These are phyloP conservation scores for Trichosanthes truncata DNA, from an alignment of 306 rosid species.

Conservation along the genomic window DNA sequence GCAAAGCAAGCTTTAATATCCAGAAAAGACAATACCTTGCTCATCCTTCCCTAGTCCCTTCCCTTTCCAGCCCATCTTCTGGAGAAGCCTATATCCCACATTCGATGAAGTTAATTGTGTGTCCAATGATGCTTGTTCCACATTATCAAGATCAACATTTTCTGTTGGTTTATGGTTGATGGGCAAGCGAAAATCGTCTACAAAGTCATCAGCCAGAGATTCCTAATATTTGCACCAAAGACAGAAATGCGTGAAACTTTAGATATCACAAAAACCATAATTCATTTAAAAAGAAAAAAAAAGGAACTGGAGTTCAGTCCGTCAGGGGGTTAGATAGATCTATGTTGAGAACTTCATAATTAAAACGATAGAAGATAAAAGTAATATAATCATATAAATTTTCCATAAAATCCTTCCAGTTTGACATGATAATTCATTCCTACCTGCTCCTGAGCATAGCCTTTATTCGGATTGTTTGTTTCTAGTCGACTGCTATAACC, in stretches of 20 bases:
- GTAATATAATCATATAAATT: neutral
- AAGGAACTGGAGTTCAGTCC: neutral
- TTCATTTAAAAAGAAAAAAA: neutral
- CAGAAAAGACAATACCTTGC: constrained; percentile 53
- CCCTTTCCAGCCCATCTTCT: constrained; percentile 99
- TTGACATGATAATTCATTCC: neutral
- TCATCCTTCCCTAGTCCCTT: constrained; percentile 96
- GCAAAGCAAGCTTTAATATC: neutral
- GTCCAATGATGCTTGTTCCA: constrained; percentile 92
- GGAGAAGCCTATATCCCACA: constrained; percentile 91
- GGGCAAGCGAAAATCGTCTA: constrained; percentile 79
- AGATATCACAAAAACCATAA: neutral
- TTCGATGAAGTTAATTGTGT: constrained; percentile 73
- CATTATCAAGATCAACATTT: constrained; percentile 85
- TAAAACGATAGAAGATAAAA: neutral
- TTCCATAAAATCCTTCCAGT: neutral
- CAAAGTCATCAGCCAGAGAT: constrained; percentile 40
- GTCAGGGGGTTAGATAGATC: neutral
- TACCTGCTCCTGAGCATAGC: constrained; percentile 48
- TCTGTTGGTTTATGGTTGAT: constrained; percentile 86
- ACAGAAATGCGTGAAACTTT: neutral
- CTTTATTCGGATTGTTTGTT: constrained; percentile 31
- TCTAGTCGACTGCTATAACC: constrained; percentile 45
- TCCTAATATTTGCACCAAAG: constrained; percentile 33
- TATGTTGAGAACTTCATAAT: neutral